Conservation (phyloP, 352 stramenopile species). For the Phytopythium helicoides region DNA sequence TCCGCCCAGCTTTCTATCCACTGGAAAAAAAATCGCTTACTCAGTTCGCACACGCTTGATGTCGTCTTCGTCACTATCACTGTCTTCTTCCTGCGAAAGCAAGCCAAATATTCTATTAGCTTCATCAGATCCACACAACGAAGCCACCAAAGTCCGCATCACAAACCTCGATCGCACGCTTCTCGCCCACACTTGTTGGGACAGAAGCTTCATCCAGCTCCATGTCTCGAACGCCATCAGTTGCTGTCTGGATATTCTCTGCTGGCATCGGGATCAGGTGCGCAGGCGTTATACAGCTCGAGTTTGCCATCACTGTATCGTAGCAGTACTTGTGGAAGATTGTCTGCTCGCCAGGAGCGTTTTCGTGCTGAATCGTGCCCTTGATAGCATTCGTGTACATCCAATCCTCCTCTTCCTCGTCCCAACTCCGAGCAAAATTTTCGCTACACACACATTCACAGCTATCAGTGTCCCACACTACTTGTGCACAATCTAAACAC, state of each 20-base stretch:
- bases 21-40: slow-evolving; percentile 16
- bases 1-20: slow-evolving; percentile 7
- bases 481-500: neutral
- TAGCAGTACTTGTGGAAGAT: slow-evolving; percentile 92
- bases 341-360: slow-evolving; percentile 33
- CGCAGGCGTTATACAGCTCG: slow-evolving; percentile 69
- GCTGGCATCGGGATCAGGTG: slow-evolving; percentile 66
- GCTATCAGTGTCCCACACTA: neutral
- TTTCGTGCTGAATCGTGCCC: slow-evolving; percentile 65
- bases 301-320: slow-evolving; percentile 81
- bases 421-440: slow-evolving; percentile 79
- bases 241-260: slow-evolving; percentile 23
- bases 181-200: slow-evolving; percentile 18
- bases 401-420: slow-evolving; percentile 89
- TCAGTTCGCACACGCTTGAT: slow-evolving; percentile 63
- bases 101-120: slow-evolving; percentile 5
- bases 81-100: slow-evolving; percentile 41
- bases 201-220: slow-evolving; percentile 1
- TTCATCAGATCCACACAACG: too few relatives aligned
- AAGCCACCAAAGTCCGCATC: slow-evolving; percentile 7
- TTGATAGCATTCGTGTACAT: slow-evolving; percentile 88
- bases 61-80: slow-evolving; percentile 66
- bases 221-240: slow-evolving; percentile 6
- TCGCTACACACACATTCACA: slow-evolving; percentile 30
- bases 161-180: slow-evolving; percentile 56